phyloP scores from a whole-genome alignment of 331 rosid genomes.

The Quercus tomentella region DNA sequence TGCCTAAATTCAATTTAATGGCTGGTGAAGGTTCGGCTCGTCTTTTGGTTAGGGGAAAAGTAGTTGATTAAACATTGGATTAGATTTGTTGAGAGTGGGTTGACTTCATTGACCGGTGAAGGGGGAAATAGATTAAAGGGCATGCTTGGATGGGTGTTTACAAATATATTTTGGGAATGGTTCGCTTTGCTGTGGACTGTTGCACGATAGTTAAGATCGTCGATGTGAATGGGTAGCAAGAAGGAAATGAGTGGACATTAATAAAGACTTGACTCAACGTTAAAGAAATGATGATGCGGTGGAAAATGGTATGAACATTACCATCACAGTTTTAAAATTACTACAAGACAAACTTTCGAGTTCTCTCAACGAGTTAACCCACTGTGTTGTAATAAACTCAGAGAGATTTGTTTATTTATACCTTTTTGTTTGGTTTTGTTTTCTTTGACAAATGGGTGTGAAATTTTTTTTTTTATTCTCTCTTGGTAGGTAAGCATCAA shows the following conservation, averaged over 20 bases:
- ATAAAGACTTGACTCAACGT: too few species aligned
- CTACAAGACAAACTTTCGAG: too few species aligned
- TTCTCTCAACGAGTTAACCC: too few species aligned
- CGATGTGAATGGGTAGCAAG: too few species aligned
- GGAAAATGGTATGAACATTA: too few species aligned
- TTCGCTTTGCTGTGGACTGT: neutral
- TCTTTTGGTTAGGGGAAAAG: neutral
- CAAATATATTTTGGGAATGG: neutral
- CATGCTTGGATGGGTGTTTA: neutral
- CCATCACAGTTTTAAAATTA: too few species aligned
- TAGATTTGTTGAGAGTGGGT: neutral
- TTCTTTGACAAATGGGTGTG: neutral
- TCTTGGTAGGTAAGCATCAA: neutral
- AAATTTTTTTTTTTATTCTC: neutral
- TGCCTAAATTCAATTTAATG: neutral
- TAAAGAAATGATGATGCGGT: too few species aligned
- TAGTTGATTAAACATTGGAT: neutral
- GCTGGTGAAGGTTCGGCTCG: neutral
- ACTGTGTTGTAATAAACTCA: too few species aligned
- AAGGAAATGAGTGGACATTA: too few species aligned
- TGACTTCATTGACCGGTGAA: neutral
- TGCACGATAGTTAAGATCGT: too few species aligned
- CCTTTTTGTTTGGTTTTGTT: too few species aligned
- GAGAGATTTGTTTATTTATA: too few species aligned
- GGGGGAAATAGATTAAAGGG: neutral